A percentile compares a stretch with the other conserved stretches of the same genome.
Conservation (phyloP, 768 basidiomycete species). For the Rhodocollybia butyracea region DNA sequence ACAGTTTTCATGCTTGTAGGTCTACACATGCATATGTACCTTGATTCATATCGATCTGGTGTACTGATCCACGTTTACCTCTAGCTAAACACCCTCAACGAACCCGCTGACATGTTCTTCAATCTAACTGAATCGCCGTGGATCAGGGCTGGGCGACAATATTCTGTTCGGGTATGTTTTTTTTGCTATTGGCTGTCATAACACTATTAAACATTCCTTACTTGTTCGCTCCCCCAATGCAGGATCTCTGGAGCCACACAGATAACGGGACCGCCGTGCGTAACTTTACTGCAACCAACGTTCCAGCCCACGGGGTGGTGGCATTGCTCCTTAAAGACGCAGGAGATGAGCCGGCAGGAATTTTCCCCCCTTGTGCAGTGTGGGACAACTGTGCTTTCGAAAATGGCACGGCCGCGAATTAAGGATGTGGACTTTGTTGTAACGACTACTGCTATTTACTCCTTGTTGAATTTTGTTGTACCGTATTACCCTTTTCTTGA, state of each 20-base stretch:
- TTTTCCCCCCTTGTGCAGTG: slow-evolving; percentile 50
- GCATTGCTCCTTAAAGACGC: slow-evolving; percentile 49
- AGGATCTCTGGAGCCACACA: slow-evolving; percentile 59
- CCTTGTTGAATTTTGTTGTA: too few species aligned
- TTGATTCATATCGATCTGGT: not conserved
- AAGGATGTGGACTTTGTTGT: too few species aligned
- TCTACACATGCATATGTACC: not conserved
- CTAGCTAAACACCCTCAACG: slow-evolving; percentile 57
- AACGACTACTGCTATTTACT: too few species aligned
- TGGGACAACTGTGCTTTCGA: slow-evolving; percentile 46
- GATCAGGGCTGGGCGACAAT: slow-evolving; percentile 61
- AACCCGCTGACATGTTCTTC: slow-evolving; percentile 51
- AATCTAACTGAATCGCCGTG: slow-evolving; percentile 63
- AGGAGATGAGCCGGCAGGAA: slow-evolving; percentile 45
- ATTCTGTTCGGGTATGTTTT: slow-evolving; percentile 54
- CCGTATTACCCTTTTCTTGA: too few species aligned
- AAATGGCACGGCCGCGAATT: too few species aligned
- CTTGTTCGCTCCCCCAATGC: too few species aligned
- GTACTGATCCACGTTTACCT: not conserved
- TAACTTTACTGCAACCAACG: slow-evolving; percentile 40
- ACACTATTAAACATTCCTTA: too few species aligned
- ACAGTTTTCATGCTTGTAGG: slow-evolving; percentile 63
- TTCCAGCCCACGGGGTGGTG: slow-evolving; percentile 56
- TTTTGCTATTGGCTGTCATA: too few species aligned
- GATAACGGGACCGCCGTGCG: slow-evolving; percentile 52